Conservation (phyloP, 1,284 basidiomycete genomes). For the Clitocybe nebularis region DNA sequence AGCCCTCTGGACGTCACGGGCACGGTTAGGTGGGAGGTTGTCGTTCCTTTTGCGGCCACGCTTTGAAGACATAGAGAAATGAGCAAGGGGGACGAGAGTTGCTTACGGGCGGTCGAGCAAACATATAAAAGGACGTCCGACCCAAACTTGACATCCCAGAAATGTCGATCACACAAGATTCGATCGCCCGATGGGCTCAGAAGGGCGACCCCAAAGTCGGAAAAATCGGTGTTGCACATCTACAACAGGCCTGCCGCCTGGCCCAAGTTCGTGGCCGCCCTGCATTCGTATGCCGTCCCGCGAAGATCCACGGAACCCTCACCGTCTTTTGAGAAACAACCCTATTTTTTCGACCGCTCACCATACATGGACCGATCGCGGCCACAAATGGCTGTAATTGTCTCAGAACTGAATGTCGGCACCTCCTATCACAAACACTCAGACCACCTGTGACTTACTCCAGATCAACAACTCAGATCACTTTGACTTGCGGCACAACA, state of each 20-base stretch:
- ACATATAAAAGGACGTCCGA: conserved; percentile 39
- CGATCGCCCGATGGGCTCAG: too few relatives aligned
- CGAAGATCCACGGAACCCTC: neutral
- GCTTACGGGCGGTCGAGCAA: conserved; percentile 20
- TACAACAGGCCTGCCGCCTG: conserved; percentile 7
- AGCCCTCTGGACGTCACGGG: conserved; percentile 88
- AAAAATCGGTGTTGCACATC: too few relatives aligned
- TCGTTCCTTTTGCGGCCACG: conserved; percentile 90
- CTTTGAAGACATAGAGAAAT: conserved; percentile 68
- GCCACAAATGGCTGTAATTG: conserved; percentile 9
- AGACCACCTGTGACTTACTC: conserved; percentile 5
- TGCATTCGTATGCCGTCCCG: neutral
- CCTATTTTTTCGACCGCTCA: conserved; percentile 4
- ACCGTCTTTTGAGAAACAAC: neutral
- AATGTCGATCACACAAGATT: too few relatives aligned
- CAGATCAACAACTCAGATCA: neutral
- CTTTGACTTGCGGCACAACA: neutral
- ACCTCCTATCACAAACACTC: conserved; percentile 13
- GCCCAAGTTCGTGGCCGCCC: neutral
- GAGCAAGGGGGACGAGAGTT: conserved; percentile 23
- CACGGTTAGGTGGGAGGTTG: conserved; percentile 87
- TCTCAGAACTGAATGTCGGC: conserved; percentile 14
- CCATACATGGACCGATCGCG: conserved; percentile 11
- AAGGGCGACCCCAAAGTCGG: conserved; percentile 4
- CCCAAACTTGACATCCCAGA: conserved; percentile 20